phyloP scores from a whole-genome alignment of 225 moss, liverwort and hornwort species.

The Marchantia polymorpha region DNA sequence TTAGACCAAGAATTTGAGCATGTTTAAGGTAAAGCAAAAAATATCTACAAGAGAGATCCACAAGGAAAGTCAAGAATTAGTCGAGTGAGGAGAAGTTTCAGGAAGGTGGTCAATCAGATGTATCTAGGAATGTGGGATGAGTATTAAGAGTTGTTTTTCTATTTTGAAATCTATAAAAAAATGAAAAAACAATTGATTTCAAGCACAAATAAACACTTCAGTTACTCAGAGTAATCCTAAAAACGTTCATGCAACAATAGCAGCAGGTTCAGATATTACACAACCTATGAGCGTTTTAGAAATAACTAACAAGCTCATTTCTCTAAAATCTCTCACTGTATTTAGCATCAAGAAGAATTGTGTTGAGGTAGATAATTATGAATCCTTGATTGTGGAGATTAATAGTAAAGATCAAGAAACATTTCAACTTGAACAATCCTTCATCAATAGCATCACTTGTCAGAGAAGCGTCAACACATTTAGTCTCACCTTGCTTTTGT shows the following conservation, averaged over 20 bases:
- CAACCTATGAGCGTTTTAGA: conserved; percentile 97
- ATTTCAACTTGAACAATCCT: conserved; percentile 7
- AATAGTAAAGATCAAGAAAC: conserved; percentile 33
- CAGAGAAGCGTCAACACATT: conserved; percentile 35
- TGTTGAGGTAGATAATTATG: conserved; percentile 57
- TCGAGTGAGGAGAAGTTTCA: neutral
- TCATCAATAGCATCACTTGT: conserved; percentile 8
- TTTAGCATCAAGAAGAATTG: conserved; percentile 77
- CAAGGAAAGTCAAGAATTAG: conserved; percentile 7
- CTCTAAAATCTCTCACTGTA: conserved; percentile 42
- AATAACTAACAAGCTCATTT: conserved; percentile 67
- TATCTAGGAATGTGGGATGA: neutral
- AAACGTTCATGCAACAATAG: conserved; percentile 76
- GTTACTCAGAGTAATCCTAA: conserved; percentile 37
- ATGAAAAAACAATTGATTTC: neutral
- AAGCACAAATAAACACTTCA: conserved; percentile 11
- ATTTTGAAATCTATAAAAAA: conserved; percentile 12
- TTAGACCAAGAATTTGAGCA: conserved; percentile 9
- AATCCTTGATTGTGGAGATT: conserved; percentile 32
- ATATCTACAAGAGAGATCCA: conserved; percentile 5
- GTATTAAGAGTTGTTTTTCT: neutral
- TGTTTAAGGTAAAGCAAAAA: conserved; percentile 11
- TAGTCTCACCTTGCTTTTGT: conserved; percentile 20
- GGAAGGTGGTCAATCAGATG: neutral
- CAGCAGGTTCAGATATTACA: conserved; percentile 94